phyloP scores from a whole-genome alignment of 1,284 basidiomycete genomes.

The Blastosporella zonata region DNA sequence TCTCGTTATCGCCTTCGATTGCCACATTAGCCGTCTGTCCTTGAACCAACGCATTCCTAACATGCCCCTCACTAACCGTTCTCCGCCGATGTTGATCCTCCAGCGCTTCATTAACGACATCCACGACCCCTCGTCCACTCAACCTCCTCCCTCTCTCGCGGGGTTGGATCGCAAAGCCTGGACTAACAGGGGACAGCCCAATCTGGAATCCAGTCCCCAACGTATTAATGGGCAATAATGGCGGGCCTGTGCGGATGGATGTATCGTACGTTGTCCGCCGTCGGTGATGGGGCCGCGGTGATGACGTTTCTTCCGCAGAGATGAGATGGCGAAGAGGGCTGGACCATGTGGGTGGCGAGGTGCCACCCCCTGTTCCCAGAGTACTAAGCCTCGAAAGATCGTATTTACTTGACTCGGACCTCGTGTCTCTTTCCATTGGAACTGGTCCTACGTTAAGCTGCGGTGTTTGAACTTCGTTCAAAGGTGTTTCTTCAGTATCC shows the following conservation, averaged over 20 bases:
- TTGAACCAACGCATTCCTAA: slow-evolving; percentile 20
- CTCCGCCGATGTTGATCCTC: slow-evolving; percentile 30
- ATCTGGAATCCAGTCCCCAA: slow-evolving; percentile 62
- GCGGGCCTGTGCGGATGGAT: slow-evolving; percentile 23
- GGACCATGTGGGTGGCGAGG: not conserved
- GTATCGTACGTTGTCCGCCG: slow-evolving; percentile 21
- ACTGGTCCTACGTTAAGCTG: slow-evolving; percentile 18
- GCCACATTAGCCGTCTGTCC: slow-evolving; percentile 10
- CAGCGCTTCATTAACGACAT: slow-evolving; percentile 25
- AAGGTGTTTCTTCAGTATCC: slow-evolving; percentile 8
- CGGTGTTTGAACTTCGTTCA: not conserved
- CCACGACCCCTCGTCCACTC: slow-evolving; percentile 30
- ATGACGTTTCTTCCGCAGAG: slow-evolving; percentile 14
- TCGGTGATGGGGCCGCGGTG: slow-evolving; percentile 10
- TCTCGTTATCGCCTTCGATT: slow-evolving; percentile 5
- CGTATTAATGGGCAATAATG: slow-evolving; percentile 28
- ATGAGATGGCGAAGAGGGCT: not conserved
- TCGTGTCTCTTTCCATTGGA: slow-evolving; percentile 31
- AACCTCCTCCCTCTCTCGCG: slow-evolving; percentile 44
- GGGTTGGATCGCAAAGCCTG: slow-evolving; percentile 66
- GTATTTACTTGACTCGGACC: slow-evolving; percentile 32
- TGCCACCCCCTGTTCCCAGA: slow-evolving; percentile 7
- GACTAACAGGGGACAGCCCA: slow-evolving; percentile 69
- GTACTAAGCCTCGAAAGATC: slow-evolving; percentile 17
- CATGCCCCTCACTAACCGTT: slow-evolving; percentile 50